A percentile compares a stretch with the other conserved stretches of the same genome.
Conservation (phyloP, 2,329 filamentous ascomycete genomes). For the Neurospora sp. region DNA sequence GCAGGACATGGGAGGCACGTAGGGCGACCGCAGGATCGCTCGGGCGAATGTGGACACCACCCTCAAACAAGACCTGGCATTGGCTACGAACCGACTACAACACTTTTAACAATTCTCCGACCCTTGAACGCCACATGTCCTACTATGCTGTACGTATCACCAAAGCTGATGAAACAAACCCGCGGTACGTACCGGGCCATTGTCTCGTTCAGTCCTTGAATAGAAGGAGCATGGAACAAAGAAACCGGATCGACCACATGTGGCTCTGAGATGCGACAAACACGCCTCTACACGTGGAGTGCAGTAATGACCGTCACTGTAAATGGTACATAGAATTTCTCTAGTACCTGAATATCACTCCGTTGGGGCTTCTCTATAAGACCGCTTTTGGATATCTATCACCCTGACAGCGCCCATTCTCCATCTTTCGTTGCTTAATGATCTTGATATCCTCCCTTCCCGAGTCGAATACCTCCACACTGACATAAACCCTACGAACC, state of each 20-base stretch:
- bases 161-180: neutral
- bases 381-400: neutral
- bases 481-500: neutral
- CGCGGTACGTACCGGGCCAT: neutral
- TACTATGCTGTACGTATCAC: neutral
- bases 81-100: neutral
- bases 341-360: neutral
- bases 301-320: neutral
- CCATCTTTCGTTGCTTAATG: neutral
- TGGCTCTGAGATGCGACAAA: neutral
- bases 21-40: neutral
- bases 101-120: neutral
- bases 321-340: neutral
- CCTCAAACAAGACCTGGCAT: neutral
- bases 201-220: neutral
- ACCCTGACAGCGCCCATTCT: neutral
- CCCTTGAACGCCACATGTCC: neutral
- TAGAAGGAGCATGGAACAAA: neutral
- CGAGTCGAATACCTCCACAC: neutral
- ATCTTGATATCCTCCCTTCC: neutral
- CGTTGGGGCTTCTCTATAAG: neutral
- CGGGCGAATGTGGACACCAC: neutral
- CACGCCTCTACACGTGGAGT: neutral
- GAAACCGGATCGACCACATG: neutral
- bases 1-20: neutral